phyloP scores from a whole-genome alignment of 2,329 filamentous ascomycete species.

The Trichophaea hybrida region DNA sequence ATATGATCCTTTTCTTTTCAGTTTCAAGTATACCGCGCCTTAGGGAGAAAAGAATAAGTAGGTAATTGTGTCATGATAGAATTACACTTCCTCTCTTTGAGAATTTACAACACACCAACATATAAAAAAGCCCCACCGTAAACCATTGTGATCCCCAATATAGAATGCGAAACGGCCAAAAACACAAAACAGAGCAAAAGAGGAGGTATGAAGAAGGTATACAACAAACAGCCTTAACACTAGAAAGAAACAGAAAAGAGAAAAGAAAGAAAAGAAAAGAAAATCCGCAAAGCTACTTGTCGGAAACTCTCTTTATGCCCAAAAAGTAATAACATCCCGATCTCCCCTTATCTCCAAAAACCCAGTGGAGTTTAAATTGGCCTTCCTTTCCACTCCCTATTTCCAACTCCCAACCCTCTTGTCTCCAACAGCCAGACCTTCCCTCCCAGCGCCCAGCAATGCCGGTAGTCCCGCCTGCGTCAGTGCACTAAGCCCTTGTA shows the following conservation, averaged over 20 bases:
- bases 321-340: not conserved
- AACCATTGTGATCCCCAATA: no score
- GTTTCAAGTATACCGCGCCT: no score
- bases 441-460: not conserved
- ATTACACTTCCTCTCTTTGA: no score
- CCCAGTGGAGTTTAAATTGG: no score
- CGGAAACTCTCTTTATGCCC: not conserved
- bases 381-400: no score
- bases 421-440: not conserved
- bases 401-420: no score
- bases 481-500: not conserved
- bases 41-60: no score
- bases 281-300: not conserved
- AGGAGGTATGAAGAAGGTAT: not conserved
- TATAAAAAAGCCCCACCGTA: not conserved
- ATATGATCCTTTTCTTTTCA: no score
- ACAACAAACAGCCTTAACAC: not conserved
- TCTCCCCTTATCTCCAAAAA: no score
- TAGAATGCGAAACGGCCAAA: not conserved
- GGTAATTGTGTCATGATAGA: no score
- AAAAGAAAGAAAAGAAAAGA: constrained; percentile 1
- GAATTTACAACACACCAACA: no score
- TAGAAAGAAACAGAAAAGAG: not conserved
- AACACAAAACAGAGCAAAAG: not conserved
- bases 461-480: not conserved